Base-by-base conservation (phyloP, 441 rosid species). In the Jatropha multifida region DNA sequence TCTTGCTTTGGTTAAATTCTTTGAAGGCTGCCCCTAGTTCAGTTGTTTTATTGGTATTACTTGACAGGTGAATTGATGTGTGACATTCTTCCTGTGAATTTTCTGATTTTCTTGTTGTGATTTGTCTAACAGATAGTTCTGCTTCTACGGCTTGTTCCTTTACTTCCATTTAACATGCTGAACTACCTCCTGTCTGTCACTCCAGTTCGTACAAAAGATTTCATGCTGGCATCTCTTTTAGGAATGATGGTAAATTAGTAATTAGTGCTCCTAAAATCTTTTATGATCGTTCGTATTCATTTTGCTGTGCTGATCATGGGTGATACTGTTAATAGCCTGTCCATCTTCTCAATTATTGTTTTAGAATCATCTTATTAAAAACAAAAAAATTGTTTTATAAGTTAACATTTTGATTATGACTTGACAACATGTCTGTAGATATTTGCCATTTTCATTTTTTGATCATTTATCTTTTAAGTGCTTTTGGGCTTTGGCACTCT, bases 121-220 rank as follows among this genome's bases (percentile, higher is more conserved):
- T 46, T 68, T 56, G n/a, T 20, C 26, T 26, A 7, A 48, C 85
- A 80, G 88, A 84, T 83, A 76, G 84, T 84, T 65, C 84, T 94
- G 80, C 85, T 94, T 82, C 97, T 92, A 65, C 93, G 96, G 70
- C 97, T 94, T 74, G 98, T 92, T 82, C 99, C 99, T 56, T 76
- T 96, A 71, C 91, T 96, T 51, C 98, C 99, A 20, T 96, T 94
- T 79, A 91, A 86, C 86, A 84, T 96, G 88, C 76, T 96, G 89
- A 96, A 96, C 83, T 96, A 94, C 87, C 94, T 94, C 62, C 85
- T 94, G 61, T 91, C 97, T 2, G 90, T 94, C 65, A 92, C 97
- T 37, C 94, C 98, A 5, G 86, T 92, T 48, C 76, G 90, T 7
- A 46, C 88, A 23, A 89, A 83, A 23, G 86, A 86, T 65, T 94